Conservation (phyloP, 257 asterid species). For the Nicotiana undulata region DNA sequence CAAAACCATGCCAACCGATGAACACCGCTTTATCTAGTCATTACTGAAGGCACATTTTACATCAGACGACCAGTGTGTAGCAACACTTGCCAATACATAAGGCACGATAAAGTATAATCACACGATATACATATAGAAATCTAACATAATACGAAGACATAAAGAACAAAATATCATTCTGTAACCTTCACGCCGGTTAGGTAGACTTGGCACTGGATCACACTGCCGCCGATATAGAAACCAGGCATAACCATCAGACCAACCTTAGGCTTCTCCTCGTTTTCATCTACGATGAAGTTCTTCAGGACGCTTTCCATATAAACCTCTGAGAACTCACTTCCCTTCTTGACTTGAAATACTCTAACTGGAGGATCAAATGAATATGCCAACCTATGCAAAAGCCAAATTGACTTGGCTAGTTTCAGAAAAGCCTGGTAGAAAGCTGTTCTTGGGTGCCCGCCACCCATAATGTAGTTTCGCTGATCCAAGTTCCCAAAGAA, state of each 20-base stretch:
- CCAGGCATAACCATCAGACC: slow-evolving; percentile 98
- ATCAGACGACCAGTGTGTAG: background rate
- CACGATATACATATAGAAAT: slow-evolving; percentile 22
- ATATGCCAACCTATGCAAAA: slow-evolving; percentile 75
- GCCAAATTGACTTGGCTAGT: slow-evolving; percentile 85
- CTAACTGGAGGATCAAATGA: slow-evolving; percentile 72
- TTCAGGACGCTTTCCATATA: slow-evolving; percentile 88
- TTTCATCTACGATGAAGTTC: slow-evolving; percentile 46
- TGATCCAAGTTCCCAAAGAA: slow-evolving; percentile 91
- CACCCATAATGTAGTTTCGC: slow-evolving; percentile 52
- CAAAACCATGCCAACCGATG: too few relatives aligned
- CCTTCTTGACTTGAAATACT: slow-evolving; percentile 82
- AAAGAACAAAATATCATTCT: slow-evolving; percentile 33
- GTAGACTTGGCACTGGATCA: slow-evolving; percentile 84
- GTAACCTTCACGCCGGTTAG: slow-evolving; percentile 60
- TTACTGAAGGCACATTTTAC: background rate
- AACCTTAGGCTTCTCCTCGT: slow-evolving; percentile 68
- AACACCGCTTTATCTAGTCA: background rate
- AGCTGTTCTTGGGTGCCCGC: slow-evolving; percentile 96
- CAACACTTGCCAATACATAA: background rate
- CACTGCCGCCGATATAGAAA: slow-evolving; percentile 87
- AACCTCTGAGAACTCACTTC: slow-evolving; percentile 77
- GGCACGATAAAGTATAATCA: slow-evolving; percentile 9
- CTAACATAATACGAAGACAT: background rate
- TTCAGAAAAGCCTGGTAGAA: slow-evolving; percentile 94